A percentile compares a stretch with the other conserved stretches of the same genome.
phyloP scores from a whole-genome alignment of 164 flowering plant genomes.

The Paratinospora sagittata region DNA sequence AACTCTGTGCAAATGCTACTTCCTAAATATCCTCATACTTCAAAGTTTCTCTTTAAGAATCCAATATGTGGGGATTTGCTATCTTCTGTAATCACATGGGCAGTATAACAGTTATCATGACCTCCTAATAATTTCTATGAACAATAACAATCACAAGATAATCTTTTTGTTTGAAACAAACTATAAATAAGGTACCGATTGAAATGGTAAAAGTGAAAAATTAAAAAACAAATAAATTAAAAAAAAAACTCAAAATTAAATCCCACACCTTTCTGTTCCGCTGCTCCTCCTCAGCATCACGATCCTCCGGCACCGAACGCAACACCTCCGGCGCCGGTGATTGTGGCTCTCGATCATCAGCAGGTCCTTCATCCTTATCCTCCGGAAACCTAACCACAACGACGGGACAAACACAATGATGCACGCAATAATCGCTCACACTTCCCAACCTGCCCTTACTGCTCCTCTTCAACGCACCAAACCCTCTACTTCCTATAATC shows the following conservation, averaged over 20 bases:
- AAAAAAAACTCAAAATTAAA: not conserved
- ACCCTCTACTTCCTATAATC: slow-evolving; percentile 81
- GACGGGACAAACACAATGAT: slow-evolving; percentile 80
- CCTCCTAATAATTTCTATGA: no score
- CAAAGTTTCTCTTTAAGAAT: no score
- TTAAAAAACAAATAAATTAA: not conserved
- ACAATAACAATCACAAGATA: no score
- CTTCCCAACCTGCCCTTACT: slow-evolving; percentile 56
- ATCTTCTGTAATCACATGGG: no score
- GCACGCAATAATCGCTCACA: slow-evolving; percentile 83
- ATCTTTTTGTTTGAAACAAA: no score
- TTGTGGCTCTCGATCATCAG: no score
- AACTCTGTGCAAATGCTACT: no score
- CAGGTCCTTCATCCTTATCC: slow-evolving; percentile 28
- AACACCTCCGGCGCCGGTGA: slow-evolving; percentile 17
- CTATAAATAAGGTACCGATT: no score
- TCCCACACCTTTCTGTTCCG: slow-evolving; percentile 29
- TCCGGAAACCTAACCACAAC: slow-evolving; percentile 67
- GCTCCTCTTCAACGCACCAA: slow-evolving; percentile 44
- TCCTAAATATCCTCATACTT: no score
- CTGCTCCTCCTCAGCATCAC: slow-evolving; percentile 38
- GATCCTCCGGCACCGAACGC: slow-evolving; percentile 43
- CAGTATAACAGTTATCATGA: no score
- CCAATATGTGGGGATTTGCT: no score
- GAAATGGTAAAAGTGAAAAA: no score